Base-by-base conservation (phyloP, 106 monocot genomes). In the Platanthera zijinensis region DNA sequence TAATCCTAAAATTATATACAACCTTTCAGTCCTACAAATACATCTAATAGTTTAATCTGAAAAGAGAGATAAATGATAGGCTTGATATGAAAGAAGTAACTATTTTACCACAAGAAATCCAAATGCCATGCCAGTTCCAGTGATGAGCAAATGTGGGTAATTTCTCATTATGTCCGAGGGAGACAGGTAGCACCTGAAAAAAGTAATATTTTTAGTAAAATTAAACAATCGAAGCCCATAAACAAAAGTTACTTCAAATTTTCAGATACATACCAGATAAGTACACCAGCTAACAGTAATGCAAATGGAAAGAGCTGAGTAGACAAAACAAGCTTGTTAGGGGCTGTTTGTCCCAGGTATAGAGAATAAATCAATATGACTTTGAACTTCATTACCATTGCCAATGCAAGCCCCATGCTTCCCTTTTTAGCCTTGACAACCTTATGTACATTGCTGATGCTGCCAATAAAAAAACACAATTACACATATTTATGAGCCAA, bases 71-170 rank as follows among this genome's bases (percentile, higher is more conserved):
- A 39, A 39, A 39, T 39, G 39, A 2, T 39, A 39, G 39, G 39
- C 1, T 39, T 39, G 39, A 39, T 39, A 39, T 39, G 39, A 39
- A 39, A 10, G 53, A 57, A 49, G n/a, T 54, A 57, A 49, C 25
- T 54, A 70, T 62, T 86, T 79, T 88, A 99, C 97, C 83, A 99
- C 97, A 76, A 99, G 89, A 75, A 74, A 99, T 14, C 97, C 97
- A 99, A 99, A 99, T 72, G 94, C 89, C 86, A 99, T 94, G 76
- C 97, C 97, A 75, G 97, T 99, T 78, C 97, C 97, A 75, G 92
- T 80, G 76, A 99, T 75, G 70, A 99, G 85, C 81, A 99, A 72
- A 84, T 92, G 97, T 28, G 97, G 97, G 49, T 99, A 77, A 67
- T 91, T 99, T 28, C 82, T 50, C 91, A 89, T 99, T 59, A 99